Conservation (phyloP, 192 early-diverging fungal species). For the Phlyctochytrium planicorne region DNA sequence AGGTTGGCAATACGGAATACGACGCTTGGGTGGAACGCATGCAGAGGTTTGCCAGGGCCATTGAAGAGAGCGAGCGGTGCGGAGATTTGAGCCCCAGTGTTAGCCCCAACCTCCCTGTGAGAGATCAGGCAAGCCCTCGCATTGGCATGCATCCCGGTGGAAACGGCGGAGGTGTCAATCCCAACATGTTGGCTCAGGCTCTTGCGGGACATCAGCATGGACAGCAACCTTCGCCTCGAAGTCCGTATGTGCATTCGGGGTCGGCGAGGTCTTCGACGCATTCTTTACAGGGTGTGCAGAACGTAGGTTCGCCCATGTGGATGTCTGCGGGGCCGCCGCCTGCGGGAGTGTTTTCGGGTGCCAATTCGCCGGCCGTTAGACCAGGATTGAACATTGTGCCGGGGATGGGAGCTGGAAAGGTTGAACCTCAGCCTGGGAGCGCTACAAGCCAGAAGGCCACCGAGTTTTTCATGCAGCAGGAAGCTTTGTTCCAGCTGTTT, state of each 20-base stretch:
- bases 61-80: conserved; percentile 2
- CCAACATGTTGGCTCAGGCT: not conserved
- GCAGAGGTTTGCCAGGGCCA: conserved; percentile 6
- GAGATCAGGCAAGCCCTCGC: not conserved
- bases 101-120: not conserved
- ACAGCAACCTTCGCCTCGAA: not conserved
- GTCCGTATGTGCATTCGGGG: not conserved
- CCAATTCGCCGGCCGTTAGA: too few relatives aligned
- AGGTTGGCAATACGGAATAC: not conserved
- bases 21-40: conserved; percentile 6
- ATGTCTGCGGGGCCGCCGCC: conserved; percentile 3
- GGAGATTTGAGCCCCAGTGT: not conserved
- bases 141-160: not conserved
- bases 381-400: too few relatives aligned
- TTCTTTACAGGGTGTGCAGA: not conserved
- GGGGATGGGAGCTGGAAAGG: not conserved
- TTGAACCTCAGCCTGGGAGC: not conserved
- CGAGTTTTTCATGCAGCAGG: not conserved
- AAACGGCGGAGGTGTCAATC: not conserved
- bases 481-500: not conserved
- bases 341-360: not conserved
- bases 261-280: not conserved
- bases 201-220: not conserved
- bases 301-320: not conserved
- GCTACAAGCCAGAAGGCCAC: not conserved